Percentiles rank a stretch among this genome's conserved stretches.
phyloP scores from a whole-genome alignment of 2,329 filamentous ascomycete species.

The Didymella exigua region DNA sequence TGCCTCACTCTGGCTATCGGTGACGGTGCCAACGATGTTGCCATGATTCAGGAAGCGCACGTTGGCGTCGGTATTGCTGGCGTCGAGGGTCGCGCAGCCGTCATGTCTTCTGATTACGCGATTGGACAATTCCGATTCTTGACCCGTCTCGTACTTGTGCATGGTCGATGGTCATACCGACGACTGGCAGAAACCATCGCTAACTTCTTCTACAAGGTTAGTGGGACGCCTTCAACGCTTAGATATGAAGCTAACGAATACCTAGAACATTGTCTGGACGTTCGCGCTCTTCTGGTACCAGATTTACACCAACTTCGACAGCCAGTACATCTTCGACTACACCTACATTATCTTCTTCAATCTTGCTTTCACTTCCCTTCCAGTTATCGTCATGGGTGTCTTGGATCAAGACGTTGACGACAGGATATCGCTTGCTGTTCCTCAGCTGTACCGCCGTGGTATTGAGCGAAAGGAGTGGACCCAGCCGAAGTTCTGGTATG shows the following conservation, averaged over 20 bases:
- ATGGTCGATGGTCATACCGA: slow-evolving; percentile 91
- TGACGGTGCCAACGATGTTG: slow-evolving; percentile 89
- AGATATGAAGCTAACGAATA: slow-evolving; percentile 30
- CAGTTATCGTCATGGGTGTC: slow-evolving; percentile 94
- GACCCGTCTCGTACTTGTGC: slow-evolving; percentile 77
- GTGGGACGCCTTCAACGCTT: slow-evolving; percentile 11
- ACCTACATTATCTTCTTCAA: slow-evolving; percentile 98
- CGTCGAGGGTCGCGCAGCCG: slow-evolving; percentile 83
- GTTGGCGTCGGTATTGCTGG: slow-evolving; percentile 88
- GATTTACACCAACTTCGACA: slow-evolving; percentile 93
- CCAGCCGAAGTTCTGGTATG: slow-evolving; percentile 92
- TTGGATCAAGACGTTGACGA: slow-evolving; percentile 97
- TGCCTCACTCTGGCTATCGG: slow-evolving; percentile 94
- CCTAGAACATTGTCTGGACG: slow-evolving; percentile 92
- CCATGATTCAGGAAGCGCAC: slow-evolving; percentile 91
- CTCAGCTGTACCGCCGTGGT: slow-evolving; percentile 91
- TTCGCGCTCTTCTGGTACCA: slow-evolving; percentile 98
- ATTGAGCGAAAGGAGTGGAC: slow-evolving; percentile 98
- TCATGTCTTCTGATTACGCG: slow-evolving; percentile 84
- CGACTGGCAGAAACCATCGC: slow-evolving; percentile 90
- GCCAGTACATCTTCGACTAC: slow-evolving; percentile 96
- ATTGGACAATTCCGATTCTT: slow-evolving; percentile 89
- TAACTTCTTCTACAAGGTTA: slow-evolving; percentile 98
- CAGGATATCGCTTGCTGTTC: slow-evolving; percentile 89
- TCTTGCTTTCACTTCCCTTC: slow-evolving; percentile 92